Evolutionary conservation across 345 rosid genomes (phyloP), one percentile per base, ranked within the genome.

Genomic region (Trapa bicornis): DNA sequence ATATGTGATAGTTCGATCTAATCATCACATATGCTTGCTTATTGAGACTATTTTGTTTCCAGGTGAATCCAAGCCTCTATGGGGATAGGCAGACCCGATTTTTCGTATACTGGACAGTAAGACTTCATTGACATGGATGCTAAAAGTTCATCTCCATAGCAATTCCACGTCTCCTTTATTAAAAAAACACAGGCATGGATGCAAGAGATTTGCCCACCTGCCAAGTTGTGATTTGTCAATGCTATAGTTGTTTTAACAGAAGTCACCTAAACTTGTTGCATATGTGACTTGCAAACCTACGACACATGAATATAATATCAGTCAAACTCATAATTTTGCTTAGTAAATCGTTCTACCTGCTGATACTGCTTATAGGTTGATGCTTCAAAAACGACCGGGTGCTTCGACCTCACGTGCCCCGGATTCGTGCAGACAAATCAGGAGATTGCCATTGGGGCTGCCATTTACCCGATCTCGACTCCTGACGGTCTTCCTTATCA

Each of bases 331-430:
- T 22, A 22, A 22, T 22, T 22, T 22, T 22, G 29, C 29, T 22
- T 22, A 22, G 29, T 22, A 22, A 22, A 22, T 22, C 29, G 0
- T 22, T 22, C 29, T 22, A 22, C 16, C 5, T 35, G 35, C 63
- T 0, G 35, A 2, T 32, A 9, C 37, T 58, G 37, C 33, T 9
- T 71, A 42, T 43, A 83, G 90, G 78, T 37, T 10, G 87, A 86
- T 72, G 80, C 72, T 0, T 74, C 82, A 3, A 81, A 75, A 47
- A 70, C 11, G 66, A 83, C 90, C 0, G 90, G 91, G 2, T 86
- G 87, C 66, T 86, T 83, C 45, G 90, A 86, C 73, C 77, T 83
- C 39, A 80, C 78, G 16, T 86, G 87, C 63, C 85, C 87, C 4
- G 87, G 87, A 29, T 86, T 86, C 50, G 80, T 86, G 71, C 91